Evolutionary conservation across 768 basidiomycete species (phyloP).

Genomic region (Auricularia auricula-judae): DNA sequence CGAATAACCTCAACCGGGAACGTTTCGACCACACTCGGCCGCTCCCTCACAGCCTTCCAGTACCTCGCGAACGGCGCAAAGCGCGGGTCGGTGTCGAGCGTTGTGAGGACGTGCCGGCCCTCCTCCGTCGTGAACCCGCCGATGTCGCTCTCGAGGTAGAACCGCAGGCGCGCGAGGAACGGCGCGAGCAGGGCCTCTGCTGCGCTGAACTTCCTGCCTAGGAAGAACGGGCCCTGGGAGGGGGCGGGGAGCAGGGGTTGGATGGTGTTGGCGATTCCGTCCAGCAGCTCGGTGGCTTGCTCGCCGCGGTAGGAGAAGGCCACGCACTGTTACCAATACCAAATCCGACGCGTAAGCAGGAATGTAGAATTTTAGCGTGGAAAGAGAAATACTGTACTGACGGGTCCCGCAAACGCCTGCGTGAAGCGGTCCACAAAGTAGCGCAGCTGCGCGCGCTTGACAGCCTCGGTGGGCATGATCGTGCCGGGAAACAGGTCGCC

Average conservation of each 20-base stretch:
- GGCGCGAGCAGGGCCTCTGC: constrained; percentile 54
- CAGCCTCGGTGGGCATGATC: constrained; percentile 44
- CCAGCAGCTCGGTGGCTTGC: constrained; percentile 28
- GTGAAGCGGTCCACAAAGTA: constrained; percentile 51
- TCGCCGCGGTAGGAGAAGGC: constrained; percentile 28
- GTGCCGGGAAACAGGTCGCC: constrained; percentile 45
- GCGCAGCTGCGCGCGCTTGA: constrained; percentile 45
- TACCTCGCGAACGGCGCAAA: constrained; percentile 44
- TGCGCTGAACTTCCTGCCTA: constrained; percentile 37
- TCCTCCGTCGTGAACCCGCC: constrained; percentile 39
- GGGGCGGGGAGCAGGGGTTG: constrained; percentile 39
- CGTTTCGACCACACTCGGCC: constrained; percentile 44
- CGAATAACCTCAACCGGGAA: constrained; percentile 17
- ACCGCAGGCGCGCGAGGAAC: constrained; percentile 42
- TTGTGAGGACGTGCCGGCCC: constrained; percentile 32
- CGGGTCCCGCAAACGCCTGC: constrained; percentile 30
- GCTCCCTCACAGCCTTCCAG: constrained; percentile 31
- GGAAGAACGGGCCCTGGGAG: constrained; percentile 26
- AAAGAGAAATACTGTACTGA: background rate
- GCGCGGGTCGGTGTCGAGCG: constrained; percentile 30
- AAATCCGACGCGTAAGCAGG: background rate
- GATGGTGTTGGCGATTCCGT: constrained; percentile 30
- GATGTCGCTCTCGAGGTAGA: constrained; percentile 36
- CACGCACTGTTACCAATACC: constrained; percentile 12
- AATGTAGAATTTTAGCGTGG: background rate